phyloP scores from a whole-genome alignment of 2,329 filamentous ascomycete genomes.

The Cytospora leucostoma region DNA sequence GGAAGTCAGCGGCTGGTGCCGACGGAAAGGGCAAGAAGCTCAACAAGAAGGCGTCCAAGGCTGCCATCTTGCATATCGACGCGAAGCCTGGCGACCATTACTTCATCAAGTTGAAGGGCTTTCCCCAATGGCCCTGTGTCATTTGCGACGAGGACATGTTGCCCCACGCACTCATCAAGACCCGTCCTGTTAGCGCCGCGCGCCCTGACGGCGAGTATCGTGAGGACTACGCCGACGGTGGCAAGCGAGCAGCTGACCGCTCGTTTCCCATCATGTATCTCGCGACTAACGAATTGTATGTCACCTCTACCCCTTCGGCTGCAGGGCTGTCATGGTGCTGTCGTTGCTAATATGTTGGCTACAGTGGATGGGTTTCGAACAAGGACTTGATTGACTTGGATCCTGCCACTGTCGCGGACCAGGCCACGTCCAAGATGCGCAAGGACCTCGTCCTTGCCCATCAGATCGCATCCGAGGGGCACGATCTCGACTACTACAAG shows the following conservation, averaged over 20 bases:
- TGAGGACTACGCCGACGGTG: conserved; percentile 83
- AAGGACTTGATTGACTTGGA: conserved; percentile 78
- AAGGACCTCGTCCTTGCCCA: conserved; percentile 81
- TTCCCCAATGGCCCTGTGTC: conserved; percentile 91
- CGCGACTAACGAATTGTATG: conserved; percentile 95
- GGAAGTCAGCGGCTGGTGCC: conserved; percentile 72
- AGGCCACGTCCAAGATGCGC: conserved; percentile 73
- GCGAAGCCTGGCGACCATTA: conserved; percentile 90
- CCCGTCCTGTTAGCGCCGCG: conserved; percentile 80
- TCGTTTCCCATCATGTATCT: conserved; percentile 96
- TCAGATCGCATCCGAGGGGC: conserved; percentile 73
- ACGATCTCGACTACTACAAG: conserved; percentile 83
- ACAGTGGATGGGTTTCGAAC: conserved; percentile 89
- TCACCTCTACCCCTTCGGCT: conserved; percentile 32
- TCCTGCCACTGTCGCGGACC: conserved; percentile 67
- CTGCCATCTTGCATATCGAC: conserved; percentile 70
- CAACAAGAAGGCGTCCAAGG: conserved; percentile 81
- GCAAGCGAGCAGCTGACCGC: conserved; percentile 80
- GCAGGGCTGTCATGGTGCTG: conserved; percentile 7
- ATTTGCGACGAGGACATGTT: conserved; percentile 95
- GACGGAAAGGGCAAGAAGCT: conserved; percentile 74
- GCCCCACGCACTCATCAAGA: conserved; percentile 72
- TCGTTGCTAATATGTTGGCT: conserved; percentile 13
- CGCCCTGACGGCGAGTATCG: conserved; percentile 83
- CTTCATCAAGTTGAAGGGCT: conserved; percentile 91